These are phyloP conservation scores for Spizellomyces punctatus DNA, from an alignment of 192 early-diverging fungal species.

Conservation along the genomic window DNA sequence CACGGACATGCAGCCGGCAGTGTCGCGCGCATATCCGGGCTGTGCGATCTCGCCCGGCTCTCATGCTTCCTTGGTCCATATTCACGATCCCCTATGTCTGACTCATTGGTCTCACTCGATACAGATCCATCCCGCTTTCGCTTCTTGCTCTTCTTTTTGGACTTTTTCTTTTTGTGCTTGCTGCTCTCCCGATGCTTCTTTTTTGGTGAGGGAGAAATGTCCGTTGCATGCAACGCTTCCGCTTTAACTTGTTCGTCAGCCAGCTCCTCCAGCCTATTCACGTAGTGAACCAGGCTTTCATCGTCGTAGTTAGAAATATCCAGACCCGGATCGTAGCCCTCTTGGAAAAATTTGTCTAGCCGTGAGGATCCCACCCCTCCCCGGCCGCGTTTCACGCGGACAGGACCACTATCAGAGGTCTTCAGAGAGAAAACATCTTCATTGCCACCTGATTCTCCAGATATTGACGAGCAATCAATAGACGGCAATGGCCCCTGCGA, in stretches of 20 bases:
- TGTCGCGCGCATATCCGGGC: not conserved
- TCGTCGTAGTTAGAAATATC: slow-evolving; percentile 58
- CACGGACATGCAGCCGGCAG: slow-evolving; percentile 1
- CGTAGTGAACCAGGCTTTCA: slow-evolving; percentile 36
- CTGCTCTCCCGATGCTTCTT: not conserved
- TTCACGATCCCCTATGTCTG: no score
- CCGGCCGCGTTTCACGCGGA: slow-evolving; percentile 26
- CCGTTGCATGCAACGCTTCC: not conserved
- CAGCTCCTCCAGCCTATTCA: slow-evolving; percentile 37
- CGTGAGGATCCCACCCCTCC: slow-evolving; percentile 39
- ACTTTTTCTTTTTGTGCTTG: slow-evolving; percentile 4
- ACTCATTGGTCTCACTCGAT: no score
- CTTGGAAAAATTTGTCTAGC: slow-evolving; percentile 50
- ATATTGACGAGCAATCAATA: not conserved
- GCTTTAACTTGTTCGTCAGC: slow-evolving; percentile 4
- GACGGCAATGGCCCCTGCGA: not conserved
- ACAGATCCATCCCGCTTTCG: slow-evolving; percentile 13
- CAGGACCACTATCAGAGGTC: not conserved
- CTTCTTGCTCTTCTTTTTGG: slow-evolving; percentile 28
- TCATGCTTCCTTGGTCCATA: no score
- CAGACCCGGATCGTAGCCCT: slow-evolving; percentile 46
- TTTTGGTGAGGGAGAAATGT: not conserved
- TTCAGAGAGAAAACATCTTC: not conserved
- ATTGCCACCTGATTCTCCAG: not conserved
- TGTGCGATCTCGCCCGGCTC: not conserved